These are phyloP conservation scores for Kockovaella imperatae DNA, from an alignment of 768 basidiomycete species.

Conservation along the genomic window DNA sequence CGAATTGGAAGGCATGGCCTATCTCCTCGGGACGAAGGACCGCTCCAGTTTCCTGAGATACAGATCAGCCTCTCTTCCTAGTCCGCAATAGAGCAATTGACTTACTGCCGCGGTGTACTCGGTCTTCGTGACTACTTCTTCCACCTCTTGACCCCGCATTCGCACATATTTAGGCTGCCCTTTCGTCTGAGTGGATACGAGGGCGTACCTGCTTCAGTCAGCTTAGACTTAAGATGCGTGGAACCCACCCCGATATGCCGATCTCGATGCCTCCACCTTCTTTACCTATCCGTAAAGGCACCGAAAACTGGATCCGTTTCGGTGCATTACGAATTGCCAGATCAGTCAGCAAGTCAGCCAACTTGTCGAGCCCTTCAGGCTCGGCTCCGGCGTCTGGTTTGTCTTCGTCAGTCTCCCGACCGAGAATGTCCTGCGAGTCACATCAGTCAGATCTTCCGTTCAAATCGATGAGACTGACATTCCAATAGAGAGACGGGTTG, in stretches of 20 bases:
- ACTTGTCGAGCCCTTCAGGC: slow-evolving; percentile 43
- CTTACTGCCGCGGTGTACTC: slow-evolving; percentile 68
- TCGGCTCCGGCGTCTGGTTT: slow-evolving; percentile 49
- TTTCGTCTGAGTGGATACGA: slow-evolving; percentile 81
- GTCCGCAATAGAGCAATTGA: neutral
- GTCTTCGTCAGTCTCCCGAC: slow-evolving; percentile 21
- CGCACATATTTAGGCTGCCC: slow-evolving; percentile 74
- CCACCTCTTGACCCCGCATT: slow-evolving; percentile 65
- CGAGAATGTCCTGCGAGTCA: slow-evolving; percentile 31
- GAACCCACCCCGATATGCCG: slow-evolving; percentile 43
- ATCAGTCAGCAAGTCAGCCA: slow-evolving; percentile 36
- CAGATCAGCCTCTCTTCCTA: neutral
- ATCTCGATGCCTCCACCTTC: slow-evolving; percentile 50
- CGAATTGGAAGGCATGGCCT: slow-evolving; percentile 46
- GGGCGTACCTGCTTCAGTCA: slow-evolving; percentile 59
- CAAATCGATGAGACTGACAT: slow-evolving; percentile 12
- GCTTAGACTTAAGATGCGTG: neutral
- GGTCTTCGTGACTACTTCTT: slow-evolving; percentile 66
- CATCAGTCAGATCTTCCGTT: neutral
- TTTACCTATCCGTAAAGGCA: slow-evolving; percentile 68
- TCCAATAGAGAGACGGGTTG: slow-evolving; percentile 33
- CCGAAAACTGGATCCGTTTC: slow-evolving; percentile 71
- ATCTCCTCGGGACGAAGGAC: slow-evolving; percentile 43
- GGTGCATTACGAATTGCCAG: slow-evolving; percentile 46
- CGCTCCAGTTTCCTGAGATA: slow-evolving; percentile 37